Evolutionary conservation across 169 alveolate genomes (phyloP), one percentile per base, ranked within the genome.

Genomic region (Cystoisospora suis): DNA sequence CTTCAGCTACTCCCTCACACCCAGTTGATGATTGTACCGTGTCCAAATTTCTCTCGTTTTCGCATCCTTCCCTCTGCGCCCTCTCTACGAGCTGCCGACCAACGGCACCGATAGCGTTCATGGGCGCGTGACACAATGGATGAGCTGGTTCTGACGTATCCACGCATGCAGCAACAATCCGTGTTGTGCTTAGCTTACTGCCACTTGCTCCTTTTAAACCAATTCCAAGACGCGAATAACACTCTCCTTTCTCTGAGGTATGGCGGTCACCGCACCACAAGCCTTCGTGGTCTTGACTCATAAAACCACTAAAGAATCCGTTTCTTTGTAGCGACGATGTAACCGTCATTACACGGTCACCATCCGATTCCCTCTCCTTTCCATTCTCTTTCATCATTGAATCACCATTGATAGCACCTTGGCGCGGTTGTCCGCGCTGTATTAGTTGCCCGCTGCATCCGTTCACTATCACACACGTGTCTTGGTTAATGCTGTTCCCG

Each of bases 121-220:
- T 72, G 15, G 83, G 9, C 32, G 83, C 83, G 32, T 72, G 83
- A 20, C 7, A 2, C 83, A 72, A 56, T 9, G 83, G 83, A 20
- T n/a, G 15, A 6, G 38, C 42, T 34, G 56, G n/a, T 6, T 53
- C 32, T 12, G 27, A 40, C 38, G 6, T 17, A 32, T 72, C 83
- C 58, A 72, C 58, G 32, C 83, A 72, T 1, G 83, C 83, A 36
- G 83, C 83, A 3, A 72, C 83, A 38, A 72, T n/a, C n/a, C n/a
- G n/a, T n/a, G n/a, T n/a, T n/a, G n/a, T n/a, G n/a, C n/a, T n/a
- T n/a, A n/a, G n/a, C n/a, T n/a, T n/a, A n/a, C n/a, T n/a, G n/a
- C n/a, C n/a, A n/a, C n/a, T n/a, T n/a, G n/a, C n/a, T n/a, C n/a
- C n/a, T n/a, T n/a, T n/a, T n/a, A n/a, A n/a, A n/a, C n/a, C n/a